A percentile compares a stretch with the other conserved stretches of the same genome.
Evolutionary conservation across 2,329 filamentous ascomycete species (phyloP).

Genomic region (Chaetoscypha palmicola): DNA sequence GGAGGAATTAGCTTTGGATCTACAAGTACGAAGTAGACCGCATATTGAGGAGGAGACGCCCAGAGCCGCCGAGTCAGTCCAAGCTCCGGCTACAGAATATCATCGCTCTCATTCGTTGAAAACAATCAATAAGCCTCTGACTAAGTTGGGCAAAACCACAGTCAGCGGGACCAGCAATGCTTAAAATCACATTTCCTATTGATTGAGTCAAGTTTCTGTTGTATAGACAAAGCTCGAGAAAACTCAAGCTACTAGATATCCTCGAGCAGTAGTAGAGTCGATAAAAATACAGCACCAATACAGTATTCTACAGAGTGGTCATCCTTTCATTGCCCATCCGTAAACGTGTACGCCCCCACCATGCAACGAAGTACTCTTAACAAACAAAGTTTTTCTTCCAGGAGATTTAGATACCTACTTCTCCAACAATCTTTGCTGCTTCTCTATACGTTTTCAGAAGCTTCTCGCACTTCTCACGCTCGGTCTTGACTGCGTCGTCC

Average conservation of each 20-base stretch:
- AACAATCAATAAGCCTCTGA: background rate
- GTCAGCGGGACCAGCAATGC: background rate
- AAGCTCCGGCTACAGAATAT: no score
- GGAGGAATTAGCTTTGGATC: no score
- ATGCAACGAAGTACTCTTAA: slow-evolving; percentile 17
- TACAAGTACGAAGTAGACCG: no score
- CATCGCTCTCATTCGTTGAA: no score
- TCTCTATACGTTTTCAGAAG: slow-evolving; percentile 92
- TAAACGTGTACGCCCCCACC: slow-evolving; percentile 10
- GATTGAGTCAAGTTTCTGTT: slow-evolving; percentile 1
- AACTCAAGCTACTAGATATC: background rate
- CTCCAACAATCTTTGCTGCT: slow-evolving; percentile 95
- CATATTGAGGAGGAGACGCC: no score
- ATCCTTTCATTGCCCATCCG: slow-evolving; percentile 12
- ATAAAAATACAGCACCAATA: slow-evolving; percentile 18
- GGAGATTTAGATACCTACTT: slow-evolving; percentile 62
- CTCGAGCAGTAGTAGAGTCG: background rate
- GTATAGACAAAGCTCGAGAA: slow-evolving; percentile 1
- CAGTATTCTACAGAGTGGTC: slow-evolving; percentile 25
- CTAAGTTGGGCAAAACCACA: background rate
- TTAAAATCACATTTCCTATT: background rate
- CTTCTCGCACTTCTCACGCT: slow-evolving; percentile 97
- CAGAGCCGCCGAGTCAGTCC: background rate
- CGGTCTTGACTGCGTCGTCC: slow-evolving; percentile 94
- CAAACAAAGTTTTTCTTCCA: slow-evolving; percentile 12